These are phyloP conservation scores for Lasiodiplodia hormozganensis DNA, from an alignment of 2,329 filamentous ascomycete species.

Conservation along the genomic window DNA sequence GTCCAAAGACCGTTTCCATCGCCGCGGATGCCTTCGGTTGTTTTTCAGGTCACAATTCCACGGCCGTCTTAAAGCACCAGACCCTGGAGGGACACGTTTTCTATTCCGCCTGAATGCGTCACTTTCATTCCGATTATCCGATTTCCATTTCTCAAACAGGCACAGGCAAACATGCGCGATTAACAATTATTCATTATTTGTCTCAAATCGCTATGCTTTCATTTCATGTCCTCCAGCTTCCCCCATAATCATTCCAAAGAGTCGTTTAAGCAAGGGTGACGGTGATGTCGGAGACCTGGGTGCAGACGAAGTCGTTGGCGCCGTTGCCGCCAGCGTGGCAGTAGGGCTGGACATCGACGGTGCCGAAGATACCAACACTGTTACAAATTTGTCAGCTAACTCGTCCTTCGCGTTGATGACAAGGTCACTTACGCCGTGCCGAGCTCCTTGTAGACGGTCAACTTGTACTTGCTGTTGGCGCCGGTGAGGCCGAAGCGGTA, in stretches of 20 bases:
- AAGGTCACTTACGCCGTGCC: neutral
- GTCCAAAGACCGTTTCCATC: too few species aligned
- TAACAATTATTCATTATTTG: neutral
- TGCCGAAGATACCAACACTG: neutral
- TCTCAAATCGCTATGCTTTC: neutral
- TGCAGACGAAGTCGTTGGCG: neutral
- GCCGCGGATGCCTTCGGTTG: too few species aligned
- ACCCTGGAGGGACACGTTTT: too few species aligned
- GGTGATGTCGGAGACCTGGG: neutral
- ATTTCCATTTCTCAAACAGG: neutral
- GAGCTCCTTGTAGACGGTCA: neutral
- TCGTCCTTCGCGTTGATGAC: neutral
- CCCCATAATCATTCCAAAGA: too few species aligned
- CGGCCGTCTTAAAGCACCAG: too few species aligned
- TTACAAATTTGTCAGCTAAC: neutral
- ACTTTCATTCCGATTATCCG: neutral
- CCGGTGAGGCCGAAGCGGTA: neutral
- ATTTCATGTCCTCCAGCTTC: neutral
- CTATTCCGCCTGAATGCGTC: neutral
- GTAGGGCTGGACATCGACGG: neutral
- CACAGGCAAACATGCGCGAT: neutral
- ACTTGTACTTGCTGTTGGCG: neutral
- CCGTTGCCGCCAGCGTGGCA: conserved; percentile 4
- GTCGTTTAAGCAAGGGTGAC: neutral
- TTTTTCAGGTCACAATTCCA: too few species aligned